A percentile compares a stretch with the other conserved stretches of the same genome.
These are phyloP conservation scores for Neospermospora avenae DNA, from an alignment of 2,329 filamentous ascomycete species.

Conservation along the genomic window DNA sequence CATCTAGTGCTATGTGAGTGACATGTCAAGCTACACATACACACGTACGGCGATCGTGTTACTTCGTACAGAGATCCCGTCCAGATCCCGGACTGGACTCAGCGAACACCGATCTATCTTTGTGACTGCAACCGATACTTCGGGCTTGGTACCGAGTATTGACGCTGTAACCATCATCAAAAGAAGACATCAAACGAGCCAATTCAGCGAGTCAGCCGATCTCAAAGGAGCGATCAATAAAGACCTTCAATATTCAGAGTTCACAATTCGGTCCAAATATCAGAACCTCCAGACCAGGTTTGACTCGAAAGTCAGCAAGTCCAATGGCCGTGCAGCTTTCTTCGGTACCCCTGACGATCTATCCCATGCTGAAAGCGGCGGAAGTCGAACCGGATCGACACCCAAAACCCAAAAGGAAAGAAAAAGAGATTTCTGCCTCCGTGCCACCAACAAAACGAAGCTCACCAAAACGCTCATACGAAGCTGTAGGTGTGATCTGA, in stretches of 20 bases:
- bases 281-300: neutral
- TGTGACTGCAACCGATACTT: neutral
- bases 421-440: neutral
- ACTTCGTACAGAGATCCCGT: neutral
- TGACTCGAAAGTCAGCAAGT: too few relatives aligned
- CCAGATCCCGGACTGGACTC: neutral
- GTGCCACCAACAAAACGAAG: neutral
- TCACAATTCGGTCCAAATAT: neutral
- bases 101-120: neutral
- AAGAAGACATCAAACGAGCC: too few relatives aligned
- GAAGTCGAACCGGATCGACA: constrained; percentile 13
- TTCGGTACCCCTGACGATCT: constrained; percentile 9
- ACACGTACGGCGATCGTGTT: neutral
- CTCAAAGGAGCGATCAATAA: too few relatives aligned
- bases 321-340: neutral
- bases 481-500: too few relatives aligned
- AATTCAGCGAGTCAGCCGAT: too few relatives aligned
- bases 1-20: neutral
- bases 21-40: neutral
- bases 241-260: too few relatives aligned
- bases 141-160: neutral
- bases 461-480: neutral
- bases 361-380: constrained; percentile 3
- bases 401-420: neutral
- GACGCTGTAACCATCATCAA: too few relatives aligned